A percentile compares a stretch with the other conserved stretches of the same genome.
These are phyloP conservation scores for Metschnikowia henanensis DNA, from an alignment of 805 yeast species.

Conservation along the genomic window DNA sequence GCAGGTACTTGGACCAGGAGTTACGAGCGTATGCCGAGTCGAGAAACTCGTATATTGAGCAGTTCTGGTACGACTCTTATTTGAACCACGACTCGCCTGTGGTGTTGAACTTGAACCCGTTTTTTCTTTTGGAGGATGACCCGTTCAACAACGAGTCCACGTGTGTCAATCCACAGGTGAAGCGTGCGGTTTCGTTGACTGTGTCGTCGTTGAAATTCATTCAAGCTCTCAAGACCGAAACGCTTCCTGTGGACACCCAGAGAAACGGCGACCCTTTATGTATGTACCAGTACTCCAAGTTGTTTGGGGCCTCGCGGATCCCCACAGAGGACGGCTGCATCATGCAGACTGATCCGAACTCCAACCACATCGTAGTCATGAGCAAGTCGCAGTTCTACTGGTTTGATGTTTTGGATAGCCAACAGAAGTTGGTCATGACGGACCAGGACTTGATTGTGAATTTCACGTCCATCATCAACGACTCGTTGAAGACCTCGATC, in stretches of 20 bases:
- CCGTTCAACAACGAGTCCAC: conserved; percentile 67
- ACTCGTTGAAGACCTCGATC: conserved; percentile 54
- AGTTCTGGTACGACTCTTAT: conserved; percentile 93
- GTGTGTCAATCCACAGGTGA: conserved; percentile 55
- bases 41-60: conserved; percentile 82
- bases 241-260: conserved; percentile 68
- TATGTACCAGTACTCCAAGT: conserved; percentile 88
- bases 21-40: conserved; percentile 60
- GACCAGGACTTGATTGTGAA: conserved; percentile 77
- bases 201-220: conserved; percentile 77
- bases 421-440: conserved; percentile 68
- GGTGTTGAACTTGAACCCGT: conserved; percentile 89
- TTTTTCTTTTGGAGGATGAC: conserved; percentile 87
- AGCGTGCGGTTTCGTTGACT: conserved; percentile 78
- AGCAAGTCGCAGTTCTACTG: conserved; percentile 90
- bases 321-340: conserved; percentile 81
- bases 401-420: conserved; percentile 85
- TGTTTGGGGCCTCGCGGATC: conserved; percentile 86
- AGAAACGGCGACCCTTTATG: conserved; percentile 66
- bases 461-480: conserved; percentile 72
- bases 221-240: conserved; percentile 73
- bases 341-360: conserved; percentile 74
- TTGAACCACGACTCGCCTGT: conserved; percentile 86
- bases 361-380: conserved; percentile 80
- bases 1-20: conserved; percentile 63